Evolutionary conservation across 345 rosid genomes (phyloP).

Genomic region (Angophora floribunda): DNA sequence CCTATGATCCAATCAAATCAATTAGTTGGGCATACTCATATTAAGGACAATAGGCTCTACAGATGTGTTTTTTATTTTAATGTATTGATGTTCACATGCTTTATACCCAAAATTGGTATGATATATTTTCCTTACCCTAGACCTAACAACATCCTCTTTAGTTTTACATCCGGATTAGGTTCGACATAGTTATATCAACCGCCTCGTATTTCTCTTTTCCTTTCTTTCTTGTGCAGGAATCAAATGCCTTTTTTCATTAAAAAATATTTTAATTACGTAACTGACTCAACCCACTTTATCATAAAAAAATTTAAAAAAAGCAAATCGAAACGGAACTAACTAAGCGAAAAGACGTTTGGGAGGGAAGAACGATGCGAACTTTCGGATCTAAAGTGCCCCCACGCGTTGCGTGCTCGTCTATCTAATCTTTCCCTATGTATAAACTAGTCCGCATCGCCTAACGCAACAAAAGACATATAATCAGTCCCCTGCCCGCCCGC

Average conservation of each 20-base stretch:
- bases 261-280: background rate
- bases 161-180: background rate
- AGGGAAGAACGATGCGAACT: background rate
- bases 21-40: background rate
- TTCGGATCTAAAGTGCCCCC: background rate
- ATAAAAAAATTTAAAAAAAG: background rate
- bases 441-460: background rate
- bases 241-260: background rate
- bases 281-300: background rate
- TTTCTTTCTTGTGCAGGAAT: background rate
- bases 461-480: background rate
- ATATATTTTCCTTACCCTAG: background rate
- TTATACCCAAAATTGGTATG: too few species aligned
- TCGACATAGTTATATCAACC: background rate
- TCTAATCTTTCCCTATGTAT: background rate
- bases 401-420: background rate
- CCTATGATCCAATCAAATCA: too few species aligned
- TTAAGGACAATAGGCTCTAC: background rate
- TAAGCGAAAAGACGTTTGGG: background rate
- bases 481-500: background rate
- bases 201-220: background rate
- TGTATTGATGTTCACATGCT: fast-evolving
- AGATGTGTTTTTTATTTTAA: fast-evolving
- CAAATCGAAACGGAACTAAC: background rate
- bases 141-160: too few species aligned